A percentile compares a stretch with the other conserved stretches of the same genome.
phyloP scores from a whole-genome alignment of 768 basidiomycete genomes.

The Omphalotus guepiniiformis region DNA sequence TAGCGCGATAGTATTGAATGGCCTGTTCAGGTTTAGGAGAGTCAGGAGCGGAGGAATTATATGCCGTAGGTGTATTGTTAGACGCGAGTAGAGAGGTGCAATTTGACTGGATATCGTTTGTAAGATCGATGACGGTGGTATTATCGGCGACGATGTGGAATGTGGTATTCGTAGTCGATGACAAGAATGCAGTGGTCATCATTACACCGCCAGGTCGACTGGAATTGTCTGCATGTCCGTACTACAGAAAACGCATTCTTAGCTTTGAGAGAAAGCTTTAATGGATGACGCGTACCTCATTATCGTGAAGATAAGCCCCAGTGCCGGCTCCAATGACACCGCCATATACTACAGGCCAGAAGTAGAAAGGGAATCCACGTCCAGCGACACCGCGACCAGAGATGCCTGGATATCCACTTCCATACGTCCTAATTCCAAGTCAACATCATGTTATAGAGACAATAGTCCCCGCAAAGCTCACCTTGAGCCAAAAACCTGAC shows the following conservation, averaged over 20 bases:
- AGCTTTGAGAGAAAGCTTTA: neutral
- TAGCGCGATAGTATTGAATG: constrained; percentile 60
- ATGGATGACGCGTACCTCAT: constrained; percentile 31
- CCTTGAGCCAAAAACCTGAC: constrained; percentile 35
- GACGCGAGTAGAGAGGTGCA: constrained; percentile 36
- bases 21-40: constrained; percentile 22
- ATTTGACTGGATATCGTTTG: constrained; percentile 35
- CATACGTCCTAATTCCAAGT: constrained; percentile 36
- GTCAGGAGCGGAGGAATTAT: constrained; percentile 23
- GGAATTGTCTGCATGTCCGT: constrained; percentile 39
- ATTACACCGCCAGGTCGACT: constrained; percentile 48
- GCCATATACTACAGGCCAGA: constrained; percentile 54
- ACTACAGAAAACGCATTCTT: constrained; percentile 28
- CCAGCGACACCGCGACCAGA: constrained; percentile 35
- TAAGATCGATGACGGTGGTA: constrained; percentile 39
- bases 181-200: constrained; percentile 33
- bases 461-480: constrained; percentile 17
- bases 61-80: constrained; percentile 26
- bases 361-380: constrained; percentile 50
- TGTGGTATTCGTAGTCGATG: constrained; percentile 34
- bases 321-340: constrained; percentile 21
- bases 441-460: constrained; percentile 4
- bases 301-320: constrained; percentile 19
- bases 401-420: constrained; percentile 51
- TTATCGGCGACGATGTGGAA: constrained; percentile 49